Base-by-base conservation (phyloP, 108 stramenopile genomes). In the Cyclotella choctawhatcheeana region DNA sequence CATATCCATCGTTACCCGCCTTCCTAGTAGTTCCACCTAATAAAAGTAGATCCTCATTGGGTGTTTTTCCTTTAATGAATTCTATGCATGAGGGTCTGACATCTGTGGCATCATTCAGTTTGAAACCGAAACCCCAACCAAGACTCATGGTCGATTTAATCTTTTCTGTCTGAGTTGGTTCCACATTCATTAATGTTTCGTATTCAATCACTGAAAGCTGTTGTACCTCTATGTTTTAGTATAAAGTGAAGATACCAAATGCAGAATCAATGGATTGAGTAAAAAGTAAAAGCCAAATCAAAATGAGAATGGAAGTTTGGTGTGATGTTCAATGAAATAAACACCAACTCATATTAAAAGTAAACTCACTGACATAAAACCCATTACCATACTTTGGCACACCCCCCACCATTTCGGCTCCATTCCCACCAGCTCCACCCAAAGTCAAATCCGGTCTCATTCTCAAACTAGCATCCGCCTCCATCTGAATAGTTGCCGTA, bases 51-150 rank as follows among this genome's bases (percentile, higher is more conserved):
- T 79, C 78, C 24, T 79, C 78, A 50, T 79, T 59, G 31, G 78
- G 78, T 2, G 78, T 79, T 16, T 65, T 58, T 13, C 78, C 78
- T 45, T 72, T 72, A 20, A 79, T 58, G 24, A 79, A 79, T 34
- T 67, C 66, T 6, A 79, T 43, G 44, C 71, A 67, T n/a, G 58
- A 60, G 35, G 78, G 78, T 30, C 78, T 58, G 21, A 79, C 70
- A 45, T 72, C 78, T 37, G 52, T 62, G 25, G 78, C 78, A 60
- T 79, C 78, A 31, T 79, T 79, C 17, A 79, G 59, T 50, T 79
- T 79, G 53, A 79, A 79, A 13, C 78, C 78, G 37, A 79, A 79
- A 33, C 70, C 70, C 78, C 78, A 79, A n/a, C 78, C 78, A 55
- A 65, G 67, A 8, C 34, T 32, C 71, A 79, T 71, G 0, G 78